Percentiles rank a stretch among this genome's conserved stretches.
Evolutionary conservation across 2,329 filamentous ascomycete species (phyloP).

Genomic region (Phialocephala subalpina): DNA sequence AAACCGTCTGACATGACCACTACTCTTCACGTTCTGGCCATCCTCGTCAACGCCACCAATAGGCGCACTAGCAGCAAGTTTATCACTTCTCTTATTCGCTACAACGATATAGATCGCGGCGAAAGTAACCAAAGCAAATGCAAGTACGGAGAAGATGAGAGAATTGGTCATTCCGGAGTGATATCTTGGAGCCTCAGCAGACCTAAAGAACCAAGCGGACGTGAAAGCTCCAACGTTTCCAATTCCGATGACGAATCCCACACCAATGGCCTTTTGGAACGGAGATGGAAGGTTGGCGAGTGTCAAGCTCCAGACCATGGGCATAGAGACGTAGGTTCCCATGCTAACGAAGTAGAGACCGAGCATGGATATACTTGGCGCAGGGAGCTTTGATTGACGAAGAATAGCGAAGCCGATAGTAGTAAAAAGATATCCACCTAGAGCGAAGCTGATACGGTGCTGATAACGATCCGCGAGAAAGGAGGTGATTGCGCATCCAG

Average conservation of each 20-base stretch:
- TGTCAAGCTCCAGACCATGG: constrained; percentile 73
- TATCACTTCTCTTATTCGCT: constrained; percentile 15
- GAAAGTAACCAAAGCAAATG: constrained; percentile 17
- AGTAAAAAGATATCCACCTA: constrained; percentile 40
- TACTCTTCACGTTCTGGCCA: too few relatives aligned
- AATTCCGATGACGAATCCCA: constrained; percentile 67
- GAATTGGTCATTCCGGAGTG: constrained; percentile 58
- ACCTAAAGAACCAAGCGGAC: constrained; percentile 68
- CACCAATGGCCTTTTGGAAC: constrained; percentile 60
- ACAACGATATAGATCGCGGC: constrained; percentile 22
- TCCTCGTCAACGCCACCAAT: too few relatives aligned
- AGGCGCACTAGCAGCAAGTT: too few relatives aligned
- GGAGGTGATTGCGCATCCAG: constrained; percentile 43
- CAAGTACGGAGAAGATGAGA: constrained; percentile 22
- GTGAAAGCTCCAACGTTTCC: constrained; percentile 74
- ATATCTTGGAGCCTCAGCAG: constrained; percentile 68
- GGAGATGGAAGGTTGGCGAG: constrained; percentile 69
- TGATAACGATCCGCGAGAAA: constrained; percentile 46
- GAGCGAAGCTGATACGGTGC: constrained; percentile 48
- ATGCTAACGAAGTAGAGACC: constrained; percentile 73
- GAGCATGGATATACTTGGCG: constrained; percentile 44
- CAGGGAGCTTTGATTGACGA: constrained; percentile 38
- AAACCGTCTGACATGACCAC: too few relatives aligned
- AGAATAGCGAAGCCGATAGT: constrained; percentile 47
- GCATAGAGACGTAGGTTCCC: constrained; percentile 67